phyloP scores from a whole-genome alignment of 129 eudicot species.

The Artemisia argyi region DNA sequence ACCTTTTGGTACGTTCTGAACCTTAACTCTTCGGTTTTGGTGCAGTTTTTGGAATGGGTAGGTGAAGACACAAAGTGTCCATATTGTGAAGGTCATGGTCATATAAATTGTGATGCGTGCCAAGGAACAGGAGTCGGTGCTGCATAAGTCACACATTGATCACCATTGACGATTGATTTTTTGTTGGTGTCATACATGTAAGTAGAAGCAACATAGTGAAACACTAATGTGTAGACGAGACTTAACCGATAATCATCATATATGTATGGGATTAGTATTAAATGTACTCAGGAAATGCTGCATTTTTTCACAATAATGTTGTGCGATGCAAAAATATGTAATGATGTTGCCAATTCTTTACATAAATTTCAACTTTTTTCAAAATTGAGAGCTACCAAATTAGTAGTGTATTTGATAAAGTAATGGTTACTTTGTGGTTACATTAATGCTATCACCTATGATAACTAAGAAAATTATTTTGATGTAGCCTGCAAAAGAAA shows the following conservation, averaged over 20 bases:
- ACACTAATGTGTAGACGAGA: constrained; percentile 7
- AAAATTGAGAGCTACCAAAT: too few species aligned
- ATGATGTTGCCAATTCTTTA: too few species aligned
- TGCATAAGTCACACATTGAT: constrained; percentile 5
- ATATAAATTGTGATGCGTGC: constrained; percentile 59
- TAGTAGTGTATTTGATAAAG: too few species aligned
- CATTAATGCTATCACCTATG: too few species aligned
- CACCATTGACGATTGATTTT: neutral
- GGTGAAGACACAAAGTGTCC: constrained; percentile 89
- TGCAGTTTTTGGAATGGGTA: constrained; percentile 94
- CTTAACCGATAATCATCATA: neutral
- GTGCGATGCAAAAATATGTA: too few species aligned
- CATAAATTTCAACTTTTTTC: too few species aligned
- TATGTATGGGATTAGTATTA: neutral
- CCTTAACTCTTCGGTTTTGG: constrained; percentile 14
- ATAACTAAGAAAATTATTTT: too few species aligned
- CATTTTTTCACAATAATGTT: too few species aligned
- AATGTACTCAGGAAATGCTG: neutral
- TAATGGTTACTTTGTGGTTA: too few species aligned
- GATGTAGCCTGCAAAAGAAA: too few species aligned
- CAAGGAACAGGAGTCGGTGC: constrained; percentile 44
- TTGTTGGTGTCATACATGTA: constrained; percentile 5
- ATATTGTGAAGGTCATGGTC: constrained; percentile 79
- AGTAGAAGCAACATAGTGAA: constrained; percentile 22
- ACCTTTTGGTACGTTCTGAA: neutral